Base-by-base conservation (phyloP, 176 grass and related monocot species). In the Carex scoparia region DNA sequence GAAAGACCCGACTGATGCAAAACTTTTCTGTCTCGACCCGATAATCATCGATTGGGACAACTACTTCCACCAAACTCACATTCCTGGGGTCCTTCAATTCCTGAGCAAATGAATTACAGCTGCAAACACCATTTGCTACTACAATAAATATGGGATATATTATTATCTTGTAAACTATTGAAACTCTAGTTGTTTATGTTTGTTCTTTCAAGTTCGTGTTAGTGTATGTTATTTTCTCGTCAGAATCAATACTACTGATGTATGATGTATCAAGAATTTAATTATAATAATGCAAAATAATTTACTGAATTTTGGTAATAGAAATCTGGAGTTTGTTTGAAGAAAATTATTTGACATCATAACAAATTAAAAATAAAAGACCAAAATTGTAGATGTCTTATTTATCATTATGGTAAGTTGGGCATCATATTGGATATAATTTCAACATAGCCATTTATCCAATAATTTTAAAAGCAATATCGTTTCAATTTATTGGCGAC, bases 21-120 rank as follows among this genome's bases (percentile, higher is more conserved):
- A 27, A 9, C 11, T 46, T 44, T 80, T 88, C n/a, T 73, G 76
- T 58, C 85, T 88, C 33, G 87, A 88, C 35, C 72, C 87, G 2
- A 88, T 80, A 31, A 33, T 49, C 51, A 40, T 88, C 1, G 71
- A 88, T n/a, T 88, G 87, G 87, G 31, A 46, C 61, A 62, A 71
- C 18, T 88, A 88, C 7, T 85, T 88, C 60, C 35, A 49, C 14
- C 23, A 3, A 18, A 72, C 44, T 63, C 87, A 88, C n/a, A 85
- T 88, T n/a, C 82, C 87, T 0, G 87, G 87, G 0, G 82, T 85
- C 2, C 18, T 88, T 3, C 85, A 79, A 12, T 85, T 78, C 44
- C 60, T 84, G 38, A 11, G 15, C 18, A 84, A 88, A 72, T 88
- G 68, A 88, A 56, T 56, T 83, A 79, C 13, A 35, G 54, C 13